Conservation (phyloP, 2,329 filamentous ascomycete genomes). For the Grosmannia serpens region DNA sequence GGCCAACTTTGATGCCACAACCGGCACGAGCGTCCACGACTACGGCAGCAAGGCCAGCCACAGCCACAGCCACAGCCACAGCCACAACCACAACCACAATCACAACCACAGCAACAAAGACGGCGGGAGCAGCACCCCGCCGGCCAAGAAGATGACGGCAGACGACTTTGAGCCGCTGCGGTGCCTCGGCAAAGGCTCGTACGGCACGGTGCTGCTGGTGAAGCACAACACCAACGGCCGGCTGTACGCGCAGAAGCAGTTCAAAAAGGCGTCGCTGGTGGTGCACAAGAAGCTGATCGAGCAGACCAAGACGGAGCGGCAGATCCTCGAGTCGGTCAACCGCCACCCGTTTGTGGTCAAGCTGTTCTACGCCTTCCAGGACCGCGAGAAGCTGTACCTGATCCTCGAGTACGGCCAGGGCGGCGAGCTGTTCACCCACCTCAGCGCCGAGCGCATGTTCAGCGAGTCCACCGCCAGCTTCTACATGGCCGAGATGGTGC, state of each 20-base stretch:
- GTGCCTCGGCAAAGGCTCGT: conserved; percentile 92
- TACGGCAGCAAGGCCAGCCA: no score
- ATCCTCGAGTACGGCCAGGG: conserved; percentile 97
- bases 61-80: no score
- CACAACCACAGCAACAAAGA: no score
- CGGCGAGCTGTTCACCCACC: conserved; percentile 91
- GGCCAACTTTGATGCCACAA: background rate
- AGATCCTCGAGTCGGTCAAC: conserved; percentile 91
- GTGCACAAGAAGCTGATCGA: conserved; percentile 94
- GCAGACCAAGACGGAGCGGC: conserved; percentile 93
- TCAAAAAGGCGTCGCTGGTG: conserved; percentile 90
- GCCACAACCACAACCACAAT: no score
- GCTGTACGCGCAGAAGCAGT: conserved; percentile 95
- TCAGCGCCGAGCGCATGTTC: conserved; percentile 92
- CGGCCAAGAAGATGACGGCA: conserved; percentile 74
- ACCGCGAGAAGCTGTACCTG: conserved; percentile 92
- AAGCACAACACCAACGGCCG: conserved; percentile 80
- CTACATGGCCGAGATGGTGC: conserved; percentile 97
- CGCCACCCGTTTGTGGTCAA: conserved; percentile 97
- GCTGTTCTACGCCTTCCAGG: conserved; percentile 95
- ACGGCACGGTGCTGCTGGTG: conserved; percentile 87
- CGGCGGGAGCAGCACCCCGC: background rate
- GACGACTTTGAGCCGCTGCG: conserved; percentile 83
- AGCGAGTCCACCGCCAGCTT: conserved; percentile 80
- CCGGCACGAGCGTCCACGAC: background rate